Evolutionary conservation across 805 yeast species (phyloP), one percentile per base, ranked within the genome.

Genomic region (Zygoascus flipseniorum): DNA sequence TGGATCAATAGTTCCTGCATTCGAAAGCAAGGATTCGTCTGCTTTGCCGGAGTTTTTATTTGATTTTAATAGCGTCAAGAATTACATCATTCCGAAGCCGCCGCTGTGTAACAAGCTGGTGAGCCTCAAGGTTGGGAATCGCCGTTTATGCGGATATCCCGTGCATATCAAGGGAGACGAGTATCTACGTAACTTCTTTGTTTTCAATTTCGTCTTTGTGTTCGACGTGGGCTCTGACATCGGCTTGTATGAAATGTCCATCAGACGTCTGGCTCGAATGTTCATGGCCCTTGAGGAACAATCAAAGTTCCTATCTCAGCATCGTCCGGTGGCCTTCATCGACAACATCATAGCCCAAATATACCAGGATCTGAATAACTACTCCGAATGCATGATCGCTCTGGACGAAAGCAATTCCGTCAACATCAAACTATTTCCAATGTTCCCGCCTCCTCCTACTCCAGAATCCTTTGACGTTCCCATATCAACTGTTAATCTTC

Each of bases 341-440:
- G 85, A 83, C 60, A 84, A 87, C 60, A 72, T 92, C 51, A 79
- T 93, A 20, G 89, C 88, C 66, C 97, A 93, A 66, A 78, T 93
- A n/a, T 90, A 77, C 64, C 97, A 90, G 68, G 99, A 93, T 67
- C 74, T 93, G 59, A 95, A 93, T 69, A 89, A 87, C 65, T 95
- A 90, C 69, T 88, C 96, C 0, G 99, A 93, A 67, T 93, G 99
- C 69, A 79, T 89, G 66, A 92, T 93, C 31, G 97, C 97, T 0
- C 81, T 93, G 35, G 97, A 92, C 63, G 83, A 82, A 23, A 84
- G 95, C 31, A 93, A 87, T 65, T 83, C 93, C 2, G 85, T 93
- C 28, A 96, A 93, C 68, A 89, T 95, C 63, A 93, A 95, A 65
- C 72, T 93, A n/a, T 87, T 93, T 62, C 98, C 98, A 0, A 73